Evolutionary conservation across 139 green algal genomes (phyloP), one percentile per base, ranked within the genome.

Genomic region (Chlamydomonas incerta): DNA sequence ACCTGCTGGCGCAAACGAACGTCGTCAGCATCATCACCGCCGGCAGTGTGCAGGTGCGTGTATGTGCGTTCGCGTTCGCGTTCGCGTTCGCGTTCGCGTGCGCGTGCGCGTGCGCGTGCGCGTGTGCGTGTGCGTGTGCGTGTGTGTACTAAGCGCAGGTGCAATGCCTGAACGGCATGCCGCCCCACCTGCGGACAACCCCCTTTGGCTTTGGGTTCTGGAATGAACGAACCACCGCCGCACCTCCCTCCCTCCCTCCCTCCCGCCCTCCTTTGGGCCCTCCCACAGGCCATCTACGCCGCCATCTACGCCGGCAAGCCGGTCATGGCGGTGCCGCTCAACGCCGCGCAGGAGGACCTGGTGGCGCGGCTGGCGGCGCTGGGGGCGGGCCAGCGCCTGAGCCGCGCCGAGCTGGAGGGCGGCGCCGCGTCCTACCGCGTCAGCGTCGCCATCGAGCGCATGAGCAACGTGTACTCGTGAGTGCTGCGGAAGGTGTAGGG

Each of bases 391-490:
- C 80, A 76, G 80, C 80, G 80, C 0, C 80, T 85, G 1, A 75
- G 67, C 47, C 80, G 80, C 2, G 29, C 41, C 10, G 80, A 85
- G 80, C 67, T 85, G 31, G 80, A 85, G 80, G 67, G 80, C 50
- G 80, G 80, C 62, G 80, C 80, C 31, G 80, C 80, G 31, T 71
- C 50, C 18, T 85, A 70, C 67, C 66, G 67, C 10, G 67, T 85
- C 13, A 66, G 35, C 21, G 50, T 85, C 23, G 80, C 80, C 66
- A 69, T 85, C 3, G 80, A 85, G 80, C 80, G 80, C 31, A 75
- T 85, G 66, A 58, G 66, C 50, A 85, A 85, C 67, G 80, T 85
- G 50, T 85, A 85, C 80, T 47, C 33, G 66, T 85, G 47, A 52
- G 18, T 66, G 60, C 60, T n/a, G n/a, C n/a, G n/a, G n/a, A n/a